Evolutionary conservation across 805 yeast genomes (phyloP).

Genomic region (Ogataea allantospora): DNA sequence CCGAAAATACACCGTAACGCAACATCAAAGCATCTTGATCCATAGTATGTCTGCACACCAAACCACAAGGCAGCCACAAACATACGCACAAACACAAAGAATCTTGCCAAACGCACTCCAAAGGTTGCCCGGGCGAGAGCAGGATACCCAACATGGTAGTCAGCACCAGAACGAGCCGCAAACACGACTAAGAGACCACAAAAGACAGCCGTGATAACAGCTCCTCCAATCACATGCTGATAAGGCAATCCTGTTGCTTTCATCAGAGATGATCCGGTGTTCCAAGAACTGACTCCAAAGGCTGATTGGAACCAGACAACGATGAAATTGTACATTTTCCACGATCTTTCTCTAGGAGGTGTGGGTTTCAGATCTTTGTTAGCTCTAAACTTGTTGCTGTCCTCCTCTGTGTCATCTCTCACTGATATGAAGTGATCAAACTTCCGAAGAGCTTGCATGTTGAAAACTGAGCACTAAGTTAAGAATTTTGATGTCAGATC

Average conservation of each 20-base stretch:
- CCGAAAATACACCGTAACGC: constrained; percentile 26
- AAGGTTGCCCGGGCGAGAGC: constrained; percentile 37
- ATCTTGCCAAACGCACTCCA: constrained; percentile 36
- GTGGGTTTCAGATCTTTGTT: constrained; percentile 41
- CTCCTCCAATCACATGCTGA: constrained; percentile 22
- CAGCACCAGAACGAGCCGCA: constrained; percentile 21
- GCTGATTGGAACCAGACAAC: constrained; percentile 9
- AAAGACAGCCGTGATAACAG: constrained; percentile 14
- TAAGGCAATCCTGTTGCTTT: constrained; percentile 24
- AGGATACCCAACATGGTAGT: constrained; percentile 39
- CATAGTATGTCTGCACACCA: constrained; percentile 39
- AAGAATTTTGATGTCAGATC: no score
- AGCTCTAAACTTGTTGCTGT: constrained; percentile 25
- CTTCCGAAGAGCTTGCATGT: constrained; percentile 28
- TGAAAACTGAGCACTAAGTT: no score
- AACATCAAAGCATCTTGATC: constrained; percentile 37
- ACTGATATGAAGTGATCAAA: constrained; percentile 23
- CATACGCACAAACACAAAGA: constrained; percentile 37
- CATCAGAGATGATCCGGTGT: constrained; percentile 30
- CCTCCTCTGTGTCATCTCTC: constrained; percentile 24
- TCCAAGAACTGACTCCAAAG: constrained; percentile 29
- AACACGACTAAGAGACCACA: constrained; percentile 16
- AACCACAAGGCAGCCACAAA: constrained; percentile 39
- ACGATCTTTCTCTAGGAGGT: constrained; percentile 35
- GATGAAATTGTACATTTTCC: constrained; percentile 31